phyloP scores from a whole-genome alignment of 2,329 filamentous ascomycete species.

The Aspergillus ochraceoroseus region DNA sequence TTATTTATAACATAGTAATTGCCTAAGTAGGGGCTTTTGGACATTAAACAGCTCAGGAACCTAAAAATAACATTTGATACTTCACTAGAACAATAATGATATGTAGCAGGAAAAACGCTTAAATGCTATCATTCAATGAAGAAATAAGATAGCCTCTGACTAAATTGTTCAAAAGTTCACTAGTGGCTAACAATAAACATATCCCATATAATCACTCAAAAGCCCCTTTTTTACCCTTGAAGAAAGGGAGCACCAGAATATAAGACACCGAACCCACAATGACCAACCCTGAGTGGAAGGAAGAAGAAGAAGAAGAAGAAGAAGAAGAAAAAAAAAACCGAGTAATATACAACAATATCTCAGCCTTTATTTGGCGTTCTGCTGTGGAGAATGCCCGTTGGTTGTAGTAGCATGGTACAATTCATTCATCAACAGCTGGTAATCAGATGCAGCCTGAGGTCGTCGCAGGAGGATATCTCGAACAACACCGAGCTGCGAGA shows the following conservation, averaged over 20 bases:
- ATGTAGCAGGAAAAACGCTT: no score
- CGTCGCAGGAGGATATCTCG: constrained; percentile 62
- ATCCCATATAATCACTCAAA: constrained; percentile 12
- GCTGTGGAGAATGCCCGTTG: constrained; percentile 29
- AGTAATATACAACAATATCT: constrained; percentile 20
- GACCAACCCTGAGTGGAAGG: constrained; percentile 4
- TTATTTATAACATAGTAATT: no score
- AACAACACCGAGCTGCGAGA: constrained; percentile 70
- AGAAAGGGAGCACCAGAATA: constrained; percentile 1
- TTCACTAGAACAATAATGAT: no score
- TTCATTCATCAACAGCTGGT: constrained; percentile 41
- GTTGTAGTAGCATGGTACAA: constrained; percentile 34
- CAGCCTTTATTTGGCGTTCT: constrained; percentile 16
- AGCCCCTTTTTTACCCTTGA: constrained; percentile 10
- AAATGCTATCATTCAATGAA: no score
- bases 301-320: constrained; percentile 3
- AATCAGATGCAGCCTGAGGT: constrained; percentile 59
- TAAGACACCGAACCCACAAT: constrained; percentile 13
- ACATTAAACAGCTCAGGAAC: no score
- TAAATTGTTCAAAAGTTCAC: neutral
- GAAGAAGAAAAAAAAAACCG: constrained; percentile 1
- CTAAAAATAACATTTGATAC: no score
- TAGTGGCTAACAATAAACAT: constrained; percentile 9
- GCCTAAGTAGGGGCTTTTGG: no score
- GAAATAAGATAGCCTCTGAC: neutral